Evolutionary conservation across 1,284 basidiomycete genomes (phyloP).

Genomic region (Neonothopanus nambi): DNA sequence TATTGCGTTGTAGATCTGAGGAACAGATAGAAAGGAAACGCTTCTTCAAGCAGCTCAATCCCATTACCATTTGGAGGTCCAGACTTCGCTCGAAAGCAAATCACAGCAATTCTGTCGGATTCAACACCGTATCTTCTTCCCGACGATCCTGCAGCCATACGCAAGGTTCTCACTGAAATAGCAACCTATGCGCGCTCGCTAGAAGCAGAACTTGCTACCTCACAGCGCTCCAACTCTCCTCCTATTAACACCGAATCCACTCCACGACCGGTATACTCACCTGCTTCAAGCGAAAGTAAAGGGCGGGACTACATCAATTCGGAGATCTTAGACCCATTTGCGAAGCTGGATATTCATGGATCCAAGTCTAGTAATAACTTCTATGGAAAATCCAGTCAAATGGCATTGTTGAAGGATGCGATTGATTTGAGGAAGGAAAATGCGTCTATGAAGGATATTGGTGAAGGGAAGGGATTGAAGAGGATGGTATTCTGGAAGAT

Average conservation of each 20-base stretch:
- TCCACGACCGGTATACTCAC: too few species aligned
- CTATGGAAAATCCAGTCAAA: conserved; percentile 6
- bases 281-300: background rate
- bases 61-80: too few species aligned
- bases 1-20: background rate
- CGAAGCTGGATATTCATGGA: background rate
- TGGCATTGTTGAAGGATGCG: background rate
- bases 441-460: background rate
- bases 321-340: background rate
- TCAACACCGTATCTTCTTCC: conserved; percentile 1
- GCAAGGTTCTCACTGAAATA: conserved; percentile 7
- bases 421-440: conserved; percentile 1
- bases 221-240: too few species aligned
- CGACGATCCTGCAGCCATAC: background rate
- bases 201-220: conserved; percentile 2
- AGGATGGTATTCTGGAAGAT: conserved; percentile 2
- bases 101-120: conserved; percentile 5
- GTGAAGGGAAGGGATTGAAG: background rate
- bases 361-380: background rate
- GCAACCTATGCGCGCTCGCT: conserved; percentile 8
- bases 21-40: background rate
- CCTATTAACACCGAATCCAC: too few species aligned
- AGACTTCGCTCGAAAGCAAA: conserved; percentile 2
- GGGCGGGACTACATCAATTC: background rate
- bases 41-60: too few species aligned